A percentile compares a stretch with the other conserved stretches of the same genome.
phyloP scores from a whole-genome alignment of 2,329 filamentous ascomycete species.

The Curvularia spicifera region DNA sequence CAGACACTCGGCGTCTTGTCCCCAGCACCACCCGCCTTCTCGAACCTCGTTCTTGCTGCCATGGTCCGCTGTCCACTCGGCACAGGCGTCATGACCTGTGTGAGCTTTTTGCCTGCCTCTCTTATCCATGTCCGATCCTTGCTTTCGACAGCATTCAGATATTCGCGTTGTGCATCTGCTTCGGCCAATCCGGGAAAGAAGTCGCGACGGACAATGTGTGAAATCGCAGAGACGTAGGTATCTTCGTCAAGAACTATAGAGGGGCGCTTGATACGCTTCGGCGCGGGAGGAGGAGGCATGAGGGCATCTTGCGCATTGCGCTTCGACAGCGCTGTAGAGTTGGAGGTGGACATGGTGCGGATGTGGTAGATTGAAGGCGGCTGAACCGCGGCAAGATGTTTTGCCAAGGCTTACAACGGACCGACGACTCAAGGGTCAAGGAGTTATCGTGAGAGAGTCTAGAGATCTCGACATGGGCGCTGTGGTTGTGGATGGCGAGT shows the following conservation, averaged over 20 bases:
- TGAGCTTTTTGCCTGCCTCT: constrained; percentile 69
- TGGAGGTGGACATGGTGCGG: constrained; percentile 35
- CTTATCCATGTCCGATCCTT: constrained; percentile 85
- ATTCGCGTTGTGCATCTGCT: constrained; percentile 86
- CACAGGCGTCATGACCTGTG: constrained; percentile 81
- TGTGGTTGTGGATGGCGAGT: constrained; percentile 5
- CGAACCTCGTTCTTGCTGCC: constrained; percentile 37
- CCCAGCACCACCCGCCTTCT: constrained; percentile 28
- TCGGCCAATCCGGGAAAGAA: constrained; percentile 94
- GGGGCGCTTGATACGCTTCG: constrained; percentile 91
- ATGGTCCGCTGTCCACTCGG: constrained; percentile 54
- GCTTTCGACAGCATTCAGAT: constrained; percentile 87
- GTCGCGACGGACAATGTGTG: constrained; percentile 93
- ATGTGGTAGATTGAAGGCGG: neutral
- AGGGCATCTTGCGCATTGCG: constrained; percentile 69
- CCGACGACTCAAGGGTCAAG: neutral
- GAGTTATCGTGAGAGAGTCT: too few relatives aligned
- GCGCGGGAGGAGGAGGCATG: constrained; percentile 85
- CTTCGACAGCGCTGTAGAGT: constrained; percentile 70
- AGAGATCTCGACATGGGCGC: neutral
- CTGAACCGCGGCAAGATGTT: neutral
- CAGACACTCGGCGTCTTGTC: constrained; percentile 69
- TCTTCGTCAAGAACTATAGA: constrained; percentile 91
- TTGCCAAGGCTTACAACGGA: neutral
- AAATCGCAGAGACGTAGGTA: constrained; percentile 86